Evolutionary conservation across 2,329 filamentous ascomycete species (phyloP), one percentile per base, ranked within the genome.

Genomic region (Parafenestella ontariensis): DNA sequence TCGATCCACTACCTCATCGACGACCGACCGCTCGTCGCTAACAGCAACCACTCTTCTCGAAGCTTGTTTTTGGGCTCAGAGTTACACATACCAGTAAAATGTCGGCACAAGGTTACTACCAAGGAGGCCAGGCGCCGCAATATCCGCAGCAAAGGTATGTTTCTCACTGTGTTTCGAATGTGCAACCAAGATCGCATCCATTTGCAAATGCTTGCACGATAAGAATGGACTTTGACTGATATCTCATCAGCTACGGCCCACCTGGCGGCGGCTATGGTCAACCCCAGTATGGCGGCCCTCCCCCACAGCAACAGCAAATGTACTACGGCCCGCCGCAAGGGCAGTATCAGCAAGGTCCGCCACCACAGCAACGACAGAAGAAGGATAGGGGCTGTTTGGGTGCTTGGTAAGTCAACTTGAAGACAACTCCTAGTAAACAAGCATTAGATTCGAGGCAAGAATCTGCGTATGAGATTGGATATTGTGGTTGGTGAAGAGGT

Each of bases 331-430:
- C 65, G 10, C 66, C 61, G n/a, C 62, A 64, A 46, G 62, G 61
- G 15, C 67, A 81, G 68, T 82, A 83, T 65, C 82, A 83, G 64
- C 81, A 83, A 63, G 78, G 76, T 20, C 80, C 80, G 3, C 77
- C 77, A 23, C 76, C 78, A 21, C 37, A n/a, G 44, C 75, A n/a
- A 43, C 75, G 76, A 58, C 71, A 80, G 66, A 79, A 81, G 68
- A 81, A 81, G 66, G 78, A 72, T 28, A 33, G 70, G 13, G 69
- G 70, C 8, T 74, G 70, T 51, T 55, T 75, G 46, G 46, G 46
- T n/a, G 67, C 69, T 37, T 73, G 69, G 66, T 69, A 51, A 61
- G 66, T 65, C 21, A 5, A 5, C 4, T 3, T 5, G 13, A 15
- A 9, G 5, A 39, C 10, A 21, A 9, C 9, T 9, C 15, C 5